phyloP scores from a whole-genome alignment of 495 filamentous ascomycete species.

The Monascus purpureus region DNA sequence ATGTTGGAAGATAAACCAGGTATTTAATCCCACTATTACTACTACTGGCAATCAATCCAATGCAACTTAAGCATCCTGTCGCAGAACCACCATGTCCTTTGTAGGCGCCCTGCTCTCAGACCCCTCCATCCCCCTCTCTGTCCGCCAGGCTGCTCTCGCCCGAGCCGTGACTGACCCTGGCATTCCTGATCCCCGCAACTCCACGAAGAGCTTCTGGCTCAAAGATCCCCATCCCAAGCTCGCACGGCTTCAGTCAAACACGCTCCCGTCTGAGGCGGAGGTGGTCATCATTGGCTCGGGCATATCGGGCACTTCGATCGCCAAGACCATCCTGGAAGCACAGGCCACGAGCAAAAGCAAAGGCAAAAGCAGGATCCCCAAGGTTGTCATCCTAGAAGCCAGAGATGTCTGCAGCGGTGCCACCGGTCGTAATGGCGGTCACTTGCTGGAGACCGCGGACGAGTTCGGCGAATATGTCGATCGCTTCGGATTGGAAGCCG shows the following conservation, averaged over 20 bases:
- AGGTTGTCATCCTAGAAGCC: slow-evolving; percentile 63
- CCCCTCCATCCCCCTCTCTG: slow-evolving; percentile 5
- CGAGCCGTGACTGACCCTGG: slow-evolving; percentile 17
- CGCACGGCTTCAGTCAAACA: slow-evolving; percentile 43
- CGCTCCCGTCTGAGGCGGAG: slow-evolving; percentile 43
- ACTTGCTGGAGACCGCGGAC: slow-evolving; percentile 18
- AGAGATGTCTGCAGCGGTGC: slow-evolving; percentile 68
- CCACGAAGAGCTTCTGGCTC: slow-evolving; percentile 64
- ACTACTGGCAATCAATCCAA: no score
- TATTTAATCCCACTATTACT: no score
- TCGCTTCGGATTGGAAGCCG: slow-evolving; percentile 10
- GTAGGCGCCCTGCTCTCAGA: slow-evolving; percentile 9
- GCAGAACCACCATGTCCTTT: slow-evolving; percentile 16
- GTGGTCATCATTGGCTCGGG: slow-evolving; percentile 61
- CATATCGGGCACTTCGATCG: slow-evolving; percentile 55
- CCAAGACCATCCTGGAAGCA: slow-evolving; percentile 42
- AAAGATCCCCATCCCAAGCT: slow-evolving; percentile 38
- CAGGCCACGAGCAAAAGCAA: slow-evolving; percentile 10
- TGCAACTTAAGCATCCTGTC: no score
- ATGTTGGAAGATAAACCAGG: no score
- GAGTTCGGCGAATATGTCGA: slow-evolving; percentile 15
- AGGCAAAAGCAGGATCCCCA: slow-evolving; percentile 18
- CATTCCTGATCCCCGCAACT: slow-evolving; percentile 20
- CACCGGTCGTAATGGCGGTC: slow-evolving; percentile 48
- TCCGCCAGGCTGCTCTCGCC: slow-evolving; percentile 13